These are phyloP conservation scores for Cryphonectria nitschkei DNA, from an alignment of 2,329 filamentous ascomycete species.

Conservation along the genomic window DNA sequence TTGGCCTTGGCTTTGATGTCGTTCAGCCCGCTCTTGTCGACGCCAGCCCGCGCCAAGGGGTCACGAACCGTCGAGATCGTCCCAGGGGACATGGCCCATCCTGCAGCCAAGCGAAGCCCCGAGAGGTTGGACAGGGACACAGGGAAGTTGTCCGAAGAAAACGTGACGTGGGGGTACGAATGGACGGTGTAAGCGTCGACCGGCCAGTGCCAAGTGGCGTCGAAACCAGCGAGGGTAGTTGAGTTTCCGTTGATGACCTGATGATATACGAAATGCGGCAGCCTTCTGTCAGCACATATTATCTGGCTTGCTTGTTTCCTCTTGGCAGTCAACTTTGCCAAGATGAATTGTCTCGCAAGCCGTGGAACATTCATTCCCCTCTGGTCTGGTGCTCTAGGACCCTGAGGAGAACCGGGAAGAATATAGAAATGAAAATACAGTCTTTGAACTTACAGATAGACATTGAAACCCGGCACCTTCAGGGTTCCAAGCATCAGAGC, in stretches of 20 bases:
- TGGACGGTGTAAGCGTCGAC: constrained; percentile 35
- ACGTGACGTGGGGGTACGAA: constrained; percentile 41
- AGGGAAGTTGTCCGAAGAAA: constrained; percentile 35
- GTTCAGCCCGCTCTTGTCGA: constrained; percentile 34
- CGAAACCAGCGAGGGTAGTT: constrained; percentile 32
- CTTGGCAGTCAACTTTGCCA: neutral
- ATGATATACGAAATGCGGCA: neutral
- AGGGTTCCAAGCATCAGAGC: constrained; percentile 40
- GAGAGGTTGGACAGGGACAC: constrained; percentile 37
- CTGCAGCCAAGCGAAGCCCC: constrained; percentile 33
- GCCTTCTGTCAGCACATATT: neutral
- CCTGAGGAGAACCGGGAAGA: too few relatives aligned
- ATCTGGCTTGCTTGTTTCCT: neutral
- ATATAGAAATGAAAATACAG: neutral
- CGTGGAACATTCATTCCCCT: neutral
- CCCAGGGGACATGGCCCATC: constrained; percentile 39
- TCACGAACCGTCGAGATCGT: constrained; percentile 29
- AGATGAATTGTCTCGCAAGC: constrained; percentile 10
- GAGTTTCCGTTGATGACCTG: constrained; percentile 28
- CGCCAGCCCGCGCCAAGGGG: constrained; percentile 27
- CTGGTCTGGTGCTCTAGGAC: neutral
- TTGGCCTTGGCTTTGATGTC: constrained; percentile 34
- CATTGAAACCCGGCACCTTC: constrained; percentile 37
- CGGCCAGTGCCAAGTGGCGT: constrained; percentile 40
- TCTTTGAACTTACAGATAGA: constrained; percentile 34